These are phyloP conservation scores for Ophiorrhiza pumila DNA, from an alignment of 257 asterid genomes.

Conservation along the genomic window DNA sequence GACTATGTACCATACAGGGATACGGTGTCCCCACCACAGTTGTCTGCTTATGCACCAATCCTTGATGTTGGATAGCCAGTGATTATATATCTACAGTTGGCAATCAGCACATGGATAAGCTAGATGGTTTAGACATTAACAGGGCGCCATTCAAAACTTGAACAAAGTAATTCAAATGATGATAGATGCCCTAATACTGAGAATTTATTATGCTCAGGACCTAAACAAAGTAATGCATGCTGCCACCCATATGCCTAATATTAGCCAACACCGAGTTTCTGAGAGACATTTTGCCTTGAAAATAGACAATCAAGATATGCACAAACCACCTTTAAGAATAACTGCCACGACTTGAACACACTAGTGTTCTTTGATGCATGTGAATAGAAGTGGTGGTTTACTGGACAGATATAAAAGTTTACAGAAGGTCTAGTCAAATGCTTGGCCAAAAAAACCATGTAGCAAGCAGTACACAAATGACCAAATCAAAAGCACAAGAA, in stretches of 20 bases:
- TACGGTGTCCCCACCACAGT: constrained; percentile 99
- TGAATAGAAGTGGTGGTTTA: background rate
- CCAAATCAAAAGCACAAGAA: background rate
- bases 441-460: background rate
- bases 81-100: constrained; percentile 73
- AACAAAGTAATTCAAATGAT: background rate
- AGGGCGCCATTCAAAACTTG: background rate
- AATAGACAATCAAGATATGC: background rate
- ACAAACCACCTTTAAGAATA: background rate
- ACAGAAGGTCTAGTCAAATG: background rate
- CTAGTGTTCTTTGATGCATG: background rate
- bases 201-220: background rate
- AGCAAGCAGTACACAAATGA: background rate
- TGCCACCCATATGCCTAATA: background rate
- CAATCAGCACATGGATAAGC: constrained; percentile 28
- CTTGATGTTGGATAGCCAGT: constrained; percentile 94
- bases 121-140: background rate
- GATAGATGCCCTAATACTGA: background rate
- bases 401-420: background rate
- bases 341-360: background rate
- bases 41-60: constrained; percentile 99
- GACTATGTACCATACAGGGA: constrained; percentile 93
- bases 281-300: background rate
- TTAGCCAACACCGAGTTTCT: no score
- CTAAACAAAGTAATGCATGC: background rate